These are phyloP conservation scores for Arthrobotrys conoides DNA, from an alignment of 2,329 filamentous ascomycete genomes.

Conservation along the genomic window DNA sequence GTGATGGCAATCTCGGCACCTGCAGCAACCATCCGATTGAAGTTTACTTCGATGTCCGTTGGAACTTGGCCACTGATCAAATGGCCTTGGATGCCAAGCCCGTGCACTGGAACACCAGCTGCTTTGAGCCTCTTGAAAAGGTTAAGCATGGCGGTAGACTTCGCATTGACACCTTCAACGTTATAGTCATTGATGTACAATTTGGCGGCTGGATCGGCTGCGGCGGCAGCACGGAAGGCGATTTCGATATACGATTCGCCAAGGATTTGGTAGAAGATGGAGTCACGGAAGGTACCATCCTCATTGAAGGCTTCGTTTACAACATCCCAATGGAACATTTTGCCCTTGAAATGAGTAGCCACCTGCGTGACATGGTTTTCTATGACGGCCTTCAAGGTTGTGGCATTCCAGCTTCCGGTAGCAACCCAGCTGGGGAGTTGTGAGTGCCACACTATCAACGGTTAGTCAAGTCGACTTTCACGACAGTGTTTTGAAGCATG, in stretches of 20 bases:
- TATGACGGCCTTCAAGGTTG: conserved; percentile 72
- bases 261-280: conserved; percentile 73
- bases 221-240: conserved; percentile 73
- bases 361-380: conserved; percentile 75
- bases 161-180: conserved; percentile 72
- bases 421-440: conserved; percentile 65
- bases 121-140: conserved; percentile 68
- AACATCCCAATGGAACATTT: conserved; percentile 77
- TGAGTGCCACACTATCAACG: conserved; percentile 68
- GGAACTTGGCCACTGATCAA: conserved; percentile 71
- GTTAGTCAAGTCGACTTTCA: not conserved
- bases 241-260: conserved; percentile 73
- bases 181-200: conserved; percentile 78
- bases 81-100: conserved; percentile 76
- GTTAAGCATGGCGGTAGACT: conserved; percentile 68
- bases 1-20: conserved; percentile 75
- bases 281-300: conserved; percentile 70
- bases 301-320: conserved; percentile 76
- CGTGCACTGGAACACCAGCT: conserved; percentile 70
- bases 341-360: conserved; percentile 73
- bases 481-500: not conserved
- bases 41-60: conserved; percentile 65
- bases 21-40: conserved; percentile 71
- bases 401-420: conserved; percentile 60
- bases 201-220: conserved; percentile 73